A percentile compares a stretch with the other conserved stretches of the same genome.
These are phyloP conservation scores for Pleoardoris graminearum DNA, from an alignment of 2,329 filamentous ascomycete species.

Conservation along the genomic window DNA sequence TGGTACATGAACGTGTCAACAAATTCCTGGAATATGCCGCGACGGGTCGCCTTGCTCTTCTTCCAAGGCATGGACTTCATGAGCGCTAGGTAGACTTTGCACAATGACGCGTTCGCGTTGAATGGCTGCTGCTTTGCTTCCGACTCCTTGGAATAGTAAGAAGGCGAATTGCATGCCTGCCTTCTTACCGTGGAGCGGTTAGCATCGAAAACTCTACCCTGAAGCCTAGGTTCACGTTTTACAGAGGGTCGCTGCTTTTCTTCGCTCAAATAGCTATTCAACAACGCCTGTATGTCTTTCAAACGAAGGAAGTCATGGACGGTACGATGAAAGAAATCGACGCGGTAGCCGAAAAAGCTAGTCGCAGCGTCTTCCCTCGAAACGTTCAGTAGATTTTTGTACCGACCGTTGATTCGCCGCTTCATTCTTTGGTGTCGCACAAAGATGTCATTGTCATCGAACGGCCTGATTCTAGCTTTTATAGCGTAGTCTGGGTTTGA, in stretches of 20 bases:
- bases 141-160: too few relatives aligned
- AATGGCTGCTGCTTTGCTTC: not conserved
- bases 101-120: not conserved
- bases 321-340: slow-evolving; percentile 2
- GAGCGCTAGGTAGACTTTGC: not conserved
- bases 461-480: not conserved
- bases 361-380: not conserved
- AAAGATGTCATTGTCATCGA: not conserved
- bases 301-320: not conserved
- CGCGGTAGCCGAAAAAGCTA: not conserved
- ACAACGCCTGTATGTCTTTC: not conserved
- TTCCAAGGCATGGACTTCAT: too few relatives aligned
- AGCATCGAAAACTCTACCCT: too few relatives aligned
- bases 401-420: not conserved
- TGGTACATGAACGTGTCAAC: too few relatives aligned
- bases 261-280: not conserved
- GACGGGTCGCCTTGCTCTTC: too few relatives aligned
- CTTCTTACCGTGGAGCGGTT: too few relatives aligned
- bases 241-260: too few relatives aligned
- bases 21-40: too few relatives aligned
- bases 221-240: too few relatives aligned
- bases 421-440: not conserved
- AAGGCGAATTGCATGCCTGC: too few relatives aligned
- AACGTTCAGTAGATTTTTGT: slow-evolving; percentile 5
- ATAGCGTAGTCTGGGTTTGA: too few relatives aligned